These are phyloP conservation scores for Kwoniella pini DNA, from an alignment of 768 basidiomycete genomes.

Conservation along the genomic window DNA sequence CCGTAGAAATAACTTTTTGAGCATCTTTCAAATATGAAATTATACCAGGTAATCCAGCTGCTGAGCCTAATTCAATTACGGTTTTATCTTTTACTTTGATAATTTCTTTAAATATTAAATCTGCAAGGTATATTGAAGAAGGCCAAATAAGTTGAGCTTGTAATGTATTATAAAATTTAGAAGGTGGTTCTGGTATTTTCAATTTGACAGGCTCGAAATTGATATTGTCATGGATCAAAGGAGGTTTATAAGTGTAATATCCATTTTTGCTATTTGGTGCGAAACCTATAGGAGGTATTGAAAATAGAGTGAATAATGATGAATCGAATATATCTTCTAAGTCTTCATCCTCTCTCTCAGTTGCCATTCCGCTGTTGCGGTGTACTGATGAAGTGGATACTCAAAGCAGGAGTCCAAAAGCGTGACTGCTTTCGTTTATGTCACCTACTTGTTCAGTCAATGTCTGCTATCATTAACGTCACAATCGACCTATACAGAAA, in stretches of 20 bases:
- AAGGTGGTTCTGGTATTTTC: slow-evolving; percentile 41
- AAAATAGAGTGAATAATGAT: slow-evolving; percentile 36
- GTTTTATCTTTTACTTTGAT: slow-evolving; percentile 19
- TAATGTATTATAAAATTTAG: slow-evolving; percentile 42
- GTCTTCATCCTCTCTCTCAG: slow-evolving; percentile 26
- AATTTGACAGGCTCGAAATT: no score
- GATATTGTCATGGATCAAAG: no score
- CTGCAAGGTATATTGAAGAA: slow-evolving; percentile 44
- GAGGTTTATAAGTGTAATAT: slow-evolving; percentile 24
- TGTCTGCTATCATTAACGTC: no score
- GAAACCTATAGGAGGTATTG: slow-evolving; percentile 45
- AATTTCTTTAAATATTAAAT: slow-evolving; percentile 23
- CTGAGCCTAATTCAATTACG: slow-evolving; percentile 50
- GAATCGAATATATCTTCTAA: slow-evolving; percentile 43
- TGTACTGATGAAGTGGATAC: no score
- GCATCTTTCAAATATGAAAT: slow-evolving; percentile 22
- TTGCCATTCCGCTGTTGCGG: background rate
- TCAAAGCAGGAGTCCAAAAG: no score
- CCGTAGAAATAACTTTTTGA: slow-evolving; percentile 35
- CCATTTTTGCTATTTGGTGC: slow-evolving; percentile 4
- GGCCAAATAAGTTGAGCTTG: slow-evolving; percentile 52
- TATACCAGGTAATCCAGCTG: slow-evolving; percentile 48
- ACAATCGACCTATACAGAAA: no score
- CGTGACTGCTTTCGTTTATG: no score
- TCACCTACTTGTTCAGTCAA: no score